Conservation (phyloP, 1,284 basidiomycete genomes). For the Ustilago hordei region DNA sequence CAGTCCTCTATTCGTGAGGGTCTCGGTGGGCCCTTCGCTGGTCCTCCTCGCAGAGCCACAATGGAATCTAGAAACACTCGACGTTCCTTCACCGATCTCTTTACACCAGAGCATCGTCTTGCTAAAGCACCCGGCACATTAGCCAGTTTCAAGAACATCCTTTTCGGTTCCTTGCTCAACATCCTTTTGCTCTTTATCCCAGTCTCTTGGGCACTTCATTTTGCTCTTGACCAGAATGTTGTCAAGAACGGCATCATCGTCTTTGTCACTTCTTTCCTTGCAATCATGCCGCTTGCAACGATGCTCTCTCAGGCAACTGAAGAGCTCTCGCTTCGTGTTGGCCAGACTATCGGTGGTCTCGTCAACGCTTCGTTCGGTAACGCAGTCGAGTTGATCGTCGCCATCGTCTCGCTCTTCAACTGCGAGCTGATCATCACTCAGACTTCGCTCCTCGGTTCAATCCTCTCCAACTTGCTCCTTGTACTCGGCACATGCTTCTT, state of each 20-base stretch:
- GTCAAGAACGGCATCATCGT: slow-evolving; percentile 45
- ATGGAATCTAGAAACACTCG: slow-evolving; percentile 44
- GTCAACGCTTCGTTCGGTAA: slow-evolving; percentile 65
- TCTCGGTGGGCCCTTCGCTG: slow-evolving; percentile 46
- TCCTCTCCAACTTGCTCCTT: slow-evolving; percentile 61
- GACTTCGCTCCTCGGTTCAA: slow-evolving; percentile 60
- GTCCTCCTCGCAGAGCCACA: slow-evolving; percentile 50
- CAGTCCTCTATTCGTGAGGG: slow-evolving; percentile 40
- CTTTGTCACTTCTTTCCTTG: slow-evolving; percentile 61
- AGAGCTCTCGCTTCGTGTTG: slow-evolving; percentile 62
- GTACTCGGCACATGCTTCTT: slow-evolving; percentile 65
- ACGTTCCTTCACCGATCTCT: slow-evolving; percentile 55
- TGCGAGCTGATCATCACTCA: slow-evolving; percentile 63
- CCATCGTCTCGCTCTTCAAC: slow-evolving; percentile 63
- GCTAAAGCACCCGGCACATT: slow-evolving; percentile 39
- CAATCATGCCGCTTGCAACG: slow-evolving; percentile 64
- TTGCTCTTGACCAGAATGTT: slow-evolving; percentile 47
- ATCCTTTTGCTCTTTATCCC: slow-evolving; percentile 59
- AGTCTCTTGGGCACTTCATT: slow-evolving; percentile 59
- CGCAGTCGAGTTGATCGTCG: slow-evolving; percentile 64
- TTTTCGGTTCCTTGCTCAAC: slow-evolving; percentile 53
- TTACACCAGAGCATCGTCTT: slow-evolving; percentile 54
- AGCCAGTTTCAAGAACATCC: slow-evolving; percentile 48
- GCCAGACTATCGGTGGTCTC: slow-evolving; percentile 63
- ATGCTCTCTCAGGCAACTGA: slow-evolving; percentile 62